Evolutionary conservation across 2,329 filamentous ascomycete genomes (phyloP), one percentile per base, ranked within the genome.

Genomic region (Furcasterigmium sp.): DNA sequence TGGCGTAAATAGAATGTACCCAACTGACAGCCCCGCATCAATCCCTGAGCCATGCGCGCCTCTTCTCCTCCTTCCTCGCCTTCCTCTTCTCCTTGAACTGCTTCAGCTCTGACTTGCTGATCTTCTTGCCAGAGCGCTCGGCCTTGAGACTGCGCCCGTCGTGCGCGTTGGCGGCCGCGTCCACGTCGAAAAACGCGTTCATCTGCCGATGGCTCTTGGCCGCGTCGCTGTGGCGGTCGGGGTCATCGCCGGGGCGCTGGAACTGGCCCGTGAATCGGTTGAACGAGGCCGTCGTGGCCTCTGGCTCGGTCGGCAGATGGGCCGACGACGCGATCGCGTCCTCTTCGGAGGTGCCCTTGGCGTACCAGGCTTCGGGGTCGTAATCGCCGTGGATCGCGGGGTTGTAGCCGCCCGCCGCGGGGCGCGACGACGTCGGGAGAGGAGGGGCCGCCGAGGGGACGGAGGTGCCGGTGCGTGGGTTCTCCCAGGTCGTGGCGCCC

Each of bases 351-450:
- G 72, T 11, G 23, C 23, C 69, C 58, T 87, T 77, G 10, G 93
- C 91, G 61, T 98, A 98, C 70, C 90, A 87, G n/a, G 93, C 91
- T 47, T 84, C 93, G 4, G 91, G 90, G 57, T 98, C 93, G 70
- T 96, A 98, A 68, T 91, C 86, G 54, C 93, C 93, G 62, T 98
- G 93, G 37, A 98, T 91, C 19, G 89, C 87, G 2, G 93, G 93
- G 60, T 97, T 95, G 69, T 98, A 98, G 48, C 91, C 90, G 46
- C 84, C 84, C 5, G 75, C 77, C 18, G 78, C 67, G 37, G 53
- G 68, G 41, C 44, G 61, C 47, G 65, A 63, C 45, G 61, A 59
- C 42, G 58, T 51, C 6, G 62, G 64, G 5, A 55, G 56, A 26
- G 52, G 64, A 53, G 53, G 63, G 35, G 47, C 63, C 47, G 48